A percentile compares a stretch with the other conserved stretches of the same genome.
These are phyloP conservation scores for Penicillium sp. DNA, from an alignment of 2,329 filamentous ascomycete species.

Conservation along the genomic window DNA sequence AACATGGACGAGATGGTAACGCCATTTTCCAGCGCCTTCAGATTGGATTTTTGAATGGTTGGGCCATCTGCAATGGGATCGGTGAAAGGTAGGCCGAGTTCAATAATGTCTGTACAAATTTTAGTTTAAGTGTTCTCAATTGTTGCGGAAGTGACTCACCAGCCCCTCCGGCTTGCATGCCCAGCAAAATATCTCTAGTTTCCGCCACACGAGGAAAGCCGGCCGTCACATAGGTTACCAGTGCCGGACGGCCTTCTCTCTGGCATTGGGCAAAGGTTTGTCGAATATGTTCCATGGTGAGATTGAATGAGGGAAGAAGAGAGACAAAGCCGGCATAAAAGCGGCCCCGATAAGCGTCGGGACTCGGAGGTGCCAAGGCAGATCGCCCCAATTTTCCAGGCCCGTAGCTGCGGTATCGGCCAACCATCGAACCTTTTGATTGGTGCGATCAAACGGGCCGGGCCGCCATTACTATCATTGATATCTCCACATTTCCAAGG, in stretches of 20 bases:
- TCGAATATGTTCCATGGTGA: too few relatives aligned
- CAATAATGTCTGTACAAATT: constrained; percentile 68
- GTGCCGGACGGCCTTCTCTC: constrained; percentile 60
- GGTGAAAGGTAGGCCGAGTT: constrained; percentile 91
- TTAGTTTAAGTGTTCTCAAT: background rate
- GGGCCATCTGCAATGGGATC: constrained; percentile 95
- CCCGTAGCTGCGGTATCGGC: too few relatives aligned
- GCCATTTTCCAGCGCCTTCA: constrained; percentile 76
- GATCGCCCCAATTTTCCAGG: too few relatives aligned
- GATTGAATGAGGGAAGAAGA: background rate
- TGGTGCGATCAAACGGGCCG: too few relatives aligned
- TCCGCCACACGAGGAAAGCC: constrained; percentile 76
- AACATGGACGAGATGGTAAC: constrained; percentile 74
- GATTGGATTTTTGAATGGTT: constrained; percentile 90
- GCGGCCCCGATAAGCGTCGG: too few relatives aligned
- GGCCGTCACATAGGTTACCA: constrained; percentile 93
- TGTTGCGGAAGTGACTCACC: constrained; percentile 51
- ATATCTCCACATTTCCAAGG: too few relatives aligned
- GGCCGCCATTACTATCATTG: too few relatives aligned
- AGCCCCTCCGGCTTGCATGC: constrained; percentile 84
- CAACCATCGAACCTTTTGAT: too few relatives aligned
- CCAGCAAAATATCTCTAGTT: constrained; percentile 76
- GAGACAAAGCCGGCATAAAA: too few relatives aligned
- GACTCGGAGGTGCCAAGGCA: too few relatives aligned
- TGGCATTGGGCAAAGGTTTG: constrained; percentile 56